phyloP scores from a whole-genome alignment of 73 alveolate species.

The Paramecium tetraurelia region DNA sequence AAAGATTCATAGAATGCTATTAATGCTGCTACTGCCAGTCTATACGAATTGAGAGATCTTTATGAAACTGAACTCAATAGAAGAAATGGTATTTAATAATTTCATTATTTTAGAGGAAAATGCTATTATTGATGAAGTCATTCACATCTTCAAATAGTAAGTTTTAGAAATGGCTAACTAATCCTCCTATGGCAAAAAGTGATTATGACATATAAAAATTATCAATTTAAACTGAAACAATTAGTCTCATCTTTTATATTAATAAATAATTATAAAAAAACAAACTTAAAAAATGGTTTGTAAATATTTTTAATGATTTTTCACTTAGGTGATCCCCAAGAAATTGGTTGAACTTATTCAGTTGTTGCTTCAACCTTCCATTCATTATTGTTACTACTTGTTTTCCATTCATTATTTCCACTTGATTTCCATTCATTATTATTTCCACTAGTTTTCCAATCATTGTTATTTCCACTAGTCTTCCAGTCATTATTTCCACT shows the following conservation, averaged over 20 bases:
- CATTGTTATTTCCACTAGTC: neutral
- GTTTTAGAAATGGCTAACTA: slow-evolving; percentile 37
- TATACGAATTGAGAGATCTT: slow-evolving; percentile 9
- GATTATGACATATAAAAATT: neutral
- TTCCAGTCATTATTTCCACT: neutral
- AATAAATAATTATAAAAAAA: neutral
- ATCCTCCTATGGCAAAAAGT: slow-evolving; percentile 41
- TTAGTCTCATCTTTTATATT: neutral
- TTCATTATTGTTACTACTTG: neutral
- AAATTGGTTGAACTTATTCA: neutral
- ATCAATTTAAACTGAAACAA: neutral
- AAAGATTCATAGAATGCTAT: slow-evolving; percentile 43
- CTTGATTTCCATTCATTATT: neutral
- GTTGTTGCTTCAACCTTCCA: neutral
- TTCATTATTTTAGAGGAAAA: slow-evolving; percentile 29
- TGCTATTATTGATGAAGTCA: slow-evolving; percentile 52
- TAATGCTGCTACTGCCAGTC: slow-evolving; percentile 10
- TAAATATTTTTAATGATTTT: neutral
- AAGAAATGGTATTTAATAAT: slow-evolving; percentile 10
- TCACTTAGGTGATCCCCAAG: slow-evolving; percentile 1
- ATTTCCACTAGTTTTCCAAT: neutral
- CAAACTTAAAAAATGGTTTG: neutral
- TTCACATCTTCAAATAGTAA: slow-evolving; percentile 41
- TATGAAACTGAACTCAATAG: slow-evolving; percentile 31
- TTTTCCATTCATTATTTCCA: neutral